Evolutionary conservation across 768 basidiomycete genomes (phyloP), one percentile per base, ranked within the genome.

Genomic region (Dendrothele bispora): DNA sequence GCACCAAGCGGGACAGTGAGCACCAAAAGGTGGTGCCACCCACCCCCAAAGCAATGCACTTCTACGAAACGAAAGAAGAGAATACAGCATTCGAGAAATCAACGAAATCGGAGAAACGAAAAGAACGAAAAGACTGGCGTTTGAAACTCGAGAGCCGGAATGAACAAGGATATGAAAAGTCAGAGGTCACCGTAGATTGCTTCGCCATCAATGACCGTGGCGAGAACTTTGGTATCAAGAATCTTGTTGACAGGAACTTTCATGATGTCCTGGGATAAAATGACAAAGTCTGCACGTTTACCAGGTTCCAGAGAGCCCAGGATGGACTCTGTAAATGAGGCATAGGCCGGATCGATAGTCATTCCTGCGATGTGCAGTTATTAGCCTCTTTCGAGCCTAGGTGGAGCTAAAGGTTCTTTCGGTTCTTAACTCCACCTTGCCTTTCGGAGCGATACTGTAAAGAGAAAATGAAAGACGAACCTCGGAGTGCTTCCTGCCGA

Each of bases 271-370:
- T 80, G 80, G 5, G 88, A 87, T 49, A 94, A 74, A 14, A 97
- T 71, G n/a, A 88, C 84, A 55, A 85, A 89, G 64, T 98, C 94
- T 5, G 91, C 94, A 25, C 78, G 73, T 60, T 92, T 93, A 15
- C 92, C 91, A 1, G 75, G 64, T 32, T 79, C 77, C 30, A 97
- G 74, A 3, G 88, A 88, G n/a, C 94, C 94, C 7, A 90, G 73
- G 3, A 58, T 67, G 34, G 75, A 59, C 55, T 92, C 89, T 1
- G 81, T 81, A 67, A 95, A 94, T 0, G 88, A 86, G 14, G 94
- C 92, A 61, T 88, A 93, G 0, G 92, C 92, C 6, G 90, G 80
- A 57, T 91, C 86, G 29, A 90, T 78, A 2, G 92, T 95, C 84
- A 95, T 89, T 17, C 91, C 86, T 88, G 52, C 45, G 35, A 20